Conservation (phyloP, 352 stramenopile genomes). For the Globisporangium abappressorium region DNA sequence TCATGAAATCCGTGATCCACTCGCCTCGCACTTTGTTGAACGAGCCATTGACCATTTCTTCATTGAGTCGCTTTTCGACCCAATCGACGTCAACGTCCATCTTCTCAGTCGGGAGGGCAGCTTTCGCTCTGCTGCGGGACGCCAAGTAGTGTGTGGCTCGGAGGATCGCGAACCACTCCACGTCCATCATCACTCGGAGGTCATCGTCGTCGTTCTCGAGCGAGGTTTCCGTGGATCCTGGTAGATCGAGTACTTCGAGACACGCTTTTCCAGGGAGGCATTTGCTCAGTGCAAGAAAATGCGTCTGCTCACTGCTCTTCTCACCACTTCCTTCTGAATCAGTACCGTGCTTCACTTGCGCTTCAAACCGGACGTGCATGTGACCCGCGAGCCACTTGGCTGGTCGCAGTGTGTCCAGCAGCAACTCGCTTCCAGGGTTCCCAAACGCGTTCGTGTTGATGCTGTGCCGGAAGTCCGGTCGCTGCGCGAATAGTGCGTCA, state of each 20-base stretch:
- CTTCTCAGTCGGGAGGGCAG: conserved; percentile 24
- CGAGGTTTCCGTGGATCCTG: neutral
- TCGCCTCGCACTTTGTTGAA: conserved; percentile 12
- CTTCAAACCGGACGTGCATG: conserved; percentile 93
- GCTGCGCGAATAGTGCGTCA: conserved; percentile 59
- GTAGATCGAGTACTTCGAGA: conserved; percentile 78
- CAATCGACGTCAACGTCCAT: conserved; percentile 46
- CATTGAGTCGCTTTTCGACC: conserved; percentile 21
- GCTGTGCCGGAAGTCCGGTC: conserved; percentile 86
- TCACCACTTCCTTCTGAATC: neutral
- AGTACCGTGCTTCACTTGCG: conserved; percentile 58
- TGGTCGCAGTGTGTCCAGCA: conserved; percentile 83
- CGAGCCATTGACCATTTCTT: neutral
- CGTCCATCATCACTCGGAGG: conserved; percentile 68
- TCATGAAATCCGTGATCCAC: conserved; percentile 28
- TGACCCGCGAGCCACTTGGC: conserved; percentile 93
- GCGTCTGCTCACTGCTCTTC: conserved; percentile 34
- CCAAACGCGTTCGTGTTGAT: conserved; percentile 83
- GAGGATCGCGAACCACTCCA: conserved; percentile 84
- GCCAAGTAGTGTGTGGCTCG: conserved; percentile 66
- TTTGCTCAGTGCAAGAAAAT: conserved; percentile 94
- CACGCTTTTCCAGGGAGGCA: conserved; percentile 83
- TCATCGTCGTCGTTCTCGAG: conserved; percentile 10
- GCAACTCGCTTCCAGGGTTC: conserved; percentile 62
- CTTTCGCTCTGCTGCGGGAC: conserved; percentile 16